phyloP scores from a whole-genome alignment of 345 rosid genomes.

The Mangifera indica region DNA sequence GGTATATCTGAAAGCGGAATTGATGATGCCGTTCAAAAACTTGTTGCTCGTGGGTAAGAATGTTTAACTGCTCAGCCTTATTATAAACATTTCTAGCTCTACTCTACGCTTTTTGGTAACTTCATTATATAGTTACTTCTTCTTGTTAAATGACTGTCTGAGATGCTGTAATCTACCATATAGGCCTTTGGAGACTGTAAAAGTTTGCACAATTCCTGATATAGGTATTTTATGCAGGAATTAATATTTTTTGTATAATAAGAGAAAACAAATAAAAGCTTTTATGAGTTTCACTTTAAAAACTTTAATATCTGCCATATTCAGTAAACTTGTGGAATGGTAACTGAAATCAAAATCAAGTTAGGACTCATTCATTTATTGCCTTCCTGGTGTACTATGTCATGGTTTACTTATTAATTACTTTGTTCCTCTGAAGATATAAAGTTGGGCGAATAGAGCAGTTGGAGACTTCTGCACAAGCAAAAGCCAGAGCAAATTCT shows the following conservation, averaged over 20 bases:
- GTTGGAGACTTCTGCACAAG: conserved; percentile 81
- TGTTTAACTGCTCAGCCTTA: conserved; percentile 1
- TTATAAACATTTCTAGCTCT: conserved; percentile 6
- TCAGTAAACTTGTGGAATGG: conserved; percentile 18
- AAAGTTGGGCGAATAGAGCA: conserved; percentile 98
- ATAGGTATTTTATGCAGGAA: neutral
- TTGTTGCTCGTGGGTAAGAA: conserved; percentile 88
- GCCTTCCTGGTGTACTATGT: conserved; percentile 5
- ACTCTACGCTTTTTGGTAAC: neutral
- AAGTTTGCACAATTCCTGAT: neutral
- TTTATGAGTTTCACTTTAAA: neutral
- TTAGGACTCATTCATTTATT: conserved; percentile 14
- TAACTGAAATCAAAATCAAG: conserved; percentile 5
- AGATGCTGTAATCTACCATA: neutral
- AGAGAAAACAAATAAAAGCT: conserved; percentile 2
- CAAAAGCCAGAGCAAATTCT: conserved; percentile 69
- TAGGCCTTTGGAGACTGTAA: conserved; percentile 5
- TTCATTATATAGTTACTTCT: neutral
- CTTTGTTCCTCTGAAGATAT: conserved; percentile 48
- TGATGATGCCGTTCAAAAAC: conserved; percentile 85
- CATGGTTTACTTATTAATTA: conserved; percentile 10
- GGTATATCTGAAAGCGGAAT: conserved; percentile 86
- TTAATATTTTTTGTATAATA: neutral
- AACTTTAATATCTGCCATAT: conserved; percentile 1
- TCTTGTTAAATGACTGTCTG: neutral